Conservation (phyloP, 2,329 filamentous ascomycete genomes). For the Penicillium sp. region DNA sequence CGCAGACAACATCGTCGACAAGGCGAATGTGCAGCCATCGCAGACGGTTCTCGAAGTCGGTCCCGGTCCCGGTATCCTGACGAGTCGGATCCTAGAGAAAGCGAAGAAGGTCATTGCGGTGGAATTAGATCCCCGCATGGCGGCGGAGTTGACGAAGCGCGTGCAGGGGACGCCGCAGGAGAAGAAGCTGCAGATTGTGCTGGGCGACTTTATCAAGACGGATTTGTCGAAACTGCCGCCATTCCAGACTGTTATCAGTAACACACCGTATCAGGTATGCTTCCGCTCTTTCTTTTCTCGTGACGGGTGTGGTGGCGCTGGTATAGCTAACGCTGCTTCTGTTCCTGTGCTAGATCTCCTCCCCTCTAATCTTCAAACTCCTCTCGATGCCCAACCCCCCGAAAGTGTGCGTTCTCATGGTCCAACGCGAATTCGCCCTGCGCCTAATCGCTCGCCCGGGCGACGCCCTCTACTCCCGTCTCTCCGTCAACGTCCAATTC, state of each 20-base stretch:
- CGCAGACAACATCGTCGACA: conserved; percentile 78
- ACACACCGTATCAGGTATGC: conserved; percentile 70
- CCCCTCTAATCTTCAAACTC: conserved; percentile 88
- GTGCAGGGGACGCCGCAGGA: conserved; percentile 87
- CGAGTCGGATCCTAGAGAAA: conserved; percentile 84
- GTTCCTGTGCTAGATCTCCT: conserved; percentile 69
- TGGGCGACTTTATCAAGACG: conserved; percentile 94
- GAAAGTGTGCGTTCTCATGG: conserved; percentile 84
- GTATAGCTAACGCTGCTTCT: background rate
- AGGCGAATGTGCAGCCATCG: conserved; percentile 87
- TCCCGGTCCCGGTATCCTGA: conserved; percentile 87
- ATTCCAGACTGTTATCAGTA: conserved; percentile 84
- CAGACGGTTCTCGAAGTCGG: conserved; percentile 88
- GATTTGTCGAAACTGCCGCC: conserved; percentile 62
- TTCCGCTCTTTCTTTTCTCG: background rate
- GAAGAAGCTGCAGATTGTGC: conserved; percentile 81
- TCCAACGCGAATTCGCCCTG: conserved; percentile 89
- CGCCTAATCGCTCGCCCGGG: conserved; percentile 85
- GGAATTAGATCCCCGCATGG: conserved; percentile 95
- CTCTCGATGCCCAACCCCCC: conserved; percentile 82
- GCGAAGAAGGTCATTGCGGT: conserved; percentile 84
- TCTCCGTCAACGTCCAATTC: conserved; percentile 93
- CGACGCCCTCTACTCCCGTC: conserved; percentile 86
- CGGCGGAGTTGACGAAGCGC: conserved; percentile 89
- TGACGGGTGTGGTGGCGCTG: no score